A percentile compares a stretch with the other conserved stretches of the same genome.
Evolutionary conservation across 179 eudicot species (phyloP).

Genomic region (Actinidia chinensis): DNA sequence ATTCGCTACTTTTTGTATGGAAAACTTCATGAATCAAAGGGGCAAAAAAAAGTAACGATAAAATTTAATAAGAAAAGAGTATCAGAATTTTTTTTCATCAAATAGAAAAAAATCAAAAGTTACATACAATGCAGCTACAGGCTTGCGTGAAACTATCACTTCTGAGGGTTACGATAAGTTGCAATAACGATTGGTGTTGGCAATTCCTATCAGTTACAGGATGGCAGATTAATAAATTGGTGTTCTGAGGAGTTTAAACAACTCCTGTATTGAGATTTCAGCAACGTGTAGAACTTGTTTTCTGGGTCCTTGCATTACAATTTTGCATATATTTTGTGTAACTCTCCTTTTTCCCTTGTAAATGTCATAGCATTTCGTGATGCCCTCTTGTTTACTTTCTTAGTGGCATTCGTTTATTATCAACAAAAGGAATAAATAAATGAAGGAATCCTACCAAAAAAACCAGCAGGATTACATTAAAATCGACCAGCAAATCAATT

Average conservation of each 20-base stretch:
- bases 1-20: not conserved
- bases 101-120: not conserved
- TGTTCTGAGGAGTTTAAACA: too few relatives aligned
- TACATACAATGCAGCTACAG: not conserved
- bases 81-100: not conserved
- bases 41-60: not conserved
- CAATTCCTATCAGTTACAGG: not conserved
- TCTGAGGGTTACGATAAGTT: not conserved
- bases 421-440: not conserved
- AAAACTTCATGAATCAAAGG: not conserved
- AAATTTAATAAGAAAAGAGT: not conserved
- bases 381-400: too few relatives aligned
- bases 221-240: not conserved
- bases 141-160: not conserved
- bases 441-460: not conserved
- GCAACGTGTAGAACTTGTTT: too few relatives aligned
- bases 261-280: too few relatives aligned
- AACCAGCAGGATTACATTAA: not conserved
- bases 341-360: too few relatives aligned
- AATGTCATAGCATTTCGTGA: too few relatives aligned
- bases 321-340: too few relatives aligned
- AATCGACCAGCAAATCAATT: not conserved
- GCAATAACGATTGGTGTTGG: not conserved
- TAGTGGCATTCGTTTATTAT: too few relatives aligned
- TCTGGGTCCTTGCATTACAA: too few relatives aligned